Conservation (phyloP, 2,329 filamentous ascomycete species). For the Arachnopeziza araneosa region DNA sequence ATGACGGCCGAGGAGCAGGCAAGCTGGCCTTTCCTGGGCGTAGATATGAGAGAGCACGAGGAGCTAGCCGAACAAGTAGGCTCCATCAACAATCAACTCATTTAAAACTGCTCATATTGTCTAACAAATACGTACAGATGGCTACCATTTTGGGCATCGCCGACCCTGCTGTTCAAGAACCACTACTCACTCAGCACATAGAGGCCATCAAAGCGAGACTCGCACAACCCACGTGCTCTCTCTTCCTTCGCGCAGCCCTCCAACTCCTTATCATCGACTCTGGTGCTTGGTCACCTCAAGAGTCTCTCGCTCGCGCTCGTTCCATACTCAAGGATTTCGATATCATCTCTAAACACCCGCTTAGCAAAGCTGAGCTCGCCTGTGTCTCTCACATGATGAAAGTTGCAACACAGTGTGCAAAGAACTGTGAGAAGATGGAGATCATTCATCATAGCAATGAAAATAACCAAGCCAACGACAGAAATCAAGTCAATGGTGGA, state of each 20-base stretch:
- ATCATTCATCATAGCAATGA: too few species aligned
- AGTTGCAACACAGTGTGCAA: background rate
- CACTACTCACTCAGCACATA: background rate
- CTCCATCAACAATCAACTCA: background rate
- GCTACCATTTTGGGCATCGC: background rate
- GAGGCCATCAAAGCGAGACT: background rate
- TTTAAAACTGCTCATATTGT: background rate
- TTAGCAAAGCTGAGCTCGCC: background rate
- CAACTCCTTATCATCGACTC: background rate
- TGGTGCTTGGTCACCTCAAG: background rate
- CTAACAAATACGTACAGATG: background rate
- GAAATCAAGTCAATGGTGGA: background rate
- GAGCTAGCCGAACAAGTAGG: background rate
- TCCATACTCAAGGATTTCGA: background rate
- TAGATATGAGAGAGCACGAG: background rate
- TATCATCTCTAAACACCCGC: background rate
- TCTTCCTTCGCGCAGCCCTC: background rate
- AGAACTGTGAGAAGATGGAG: background rate
- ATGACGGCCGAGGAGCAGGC: background rate
- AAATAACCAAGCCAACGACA: background rate
- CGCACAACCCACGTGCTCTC: background rate
- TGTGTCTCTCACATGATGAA: background rate
- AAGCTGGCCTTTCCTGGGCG: background rate
- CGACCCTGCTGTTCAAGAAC: background rate
- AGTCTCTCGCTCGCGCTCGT: background rate